These are phyloP conservation scores for Cryptosporidium muris DNA, from an alignment of 169 alveolate genomes.

Conservation along the genomic window DNA sequence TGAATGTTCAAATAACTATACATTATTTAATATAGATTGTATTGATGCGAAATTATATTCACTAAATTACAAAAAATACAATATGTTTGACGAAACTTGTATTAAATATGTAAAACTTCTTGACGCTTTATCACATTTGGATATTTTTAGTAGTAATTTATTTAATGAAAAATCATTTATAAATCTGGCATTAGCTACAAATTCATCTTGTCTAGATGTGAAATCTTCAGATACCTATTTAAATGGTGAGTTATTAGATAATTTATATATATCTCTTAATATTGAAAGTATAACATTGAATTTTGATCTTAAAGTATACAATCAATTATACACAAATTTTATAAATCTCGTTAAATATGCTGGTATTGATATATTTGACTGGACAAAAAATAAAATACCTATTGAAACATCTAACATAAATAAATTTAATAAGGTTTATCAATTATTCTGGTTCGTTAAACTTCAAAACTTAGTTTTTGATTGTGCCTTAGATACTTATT, in stretches of 20 bases:
- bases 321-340: slow-evolving; percentile 14
- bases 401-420: slow-evolving; percentile 31
- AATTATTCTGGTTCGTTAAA: slow-evolving; percentile 50
- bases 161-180: slow-evolving; percentile 57
- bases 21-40: slow-evolving; percentile 36
- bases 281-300: slow-evolving; percentile 24
- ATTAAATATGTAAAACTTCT: slow-evolving; percentile 46
- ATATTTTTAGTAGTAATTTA: slow-evolving; percentile 15
- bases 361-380: slow-evolving; percentile 8
- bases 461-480: slow-evolving; percentile 44
- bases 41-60: slow-evolving; percentile 27
- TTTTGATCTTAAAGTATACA: slow-evolving; percentile 39
- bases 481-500: slow-evolving; percentile 13
- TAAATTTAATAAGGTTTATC: slow-evolving; percentile 21
- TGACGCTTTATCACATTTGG: slow-evolving; percentile 33
- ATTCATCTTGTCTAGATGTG: slow-evolving; percentile 49
- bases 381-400: slow-evolving; percentile 8
- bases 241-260: slow-evolving; percentile 16
- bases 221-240: slow-evolving; percentile 4
- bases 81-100: slow-evolving; percentile 69
- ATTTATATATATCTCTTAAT: slow-evolving; percentile 16
- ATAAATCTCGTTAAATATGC: slow-evolving; percentile 17
- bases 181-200: slow-evolving; percentile 48
- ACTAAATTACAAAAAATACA: slow-evolving; percentile 42
- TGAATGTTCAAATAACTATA: slow-evolving; percentile 14